Conservation (phyloP, 192 early-diverging fungal species). For the Coemansia sp. region DNA sequence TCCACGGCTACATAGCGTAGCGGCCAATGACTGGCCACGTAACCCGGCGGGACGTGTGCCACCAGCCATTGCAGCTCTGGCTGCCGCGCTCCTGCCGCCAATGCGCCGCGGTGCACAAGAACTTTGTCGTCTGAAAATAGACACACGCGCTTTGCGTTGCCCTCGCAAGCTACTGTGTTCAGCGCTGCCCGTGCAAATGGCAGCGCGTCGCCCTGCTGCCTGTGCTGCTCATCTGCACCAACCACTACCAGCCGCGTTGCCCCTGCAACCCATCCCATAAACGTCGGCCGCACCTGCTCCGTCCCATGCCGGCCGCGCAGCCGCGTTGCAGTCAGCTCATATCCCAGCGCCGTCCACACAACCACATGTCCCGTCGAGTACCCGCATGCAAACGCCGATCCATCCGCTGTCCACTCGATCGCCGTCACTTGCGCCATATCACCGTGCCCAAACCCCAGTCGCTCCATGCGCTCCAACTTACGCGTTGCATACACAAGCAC, state of each 20-base stretch:
- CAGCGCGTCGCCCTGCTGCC: slow-evolving; percentile 27
- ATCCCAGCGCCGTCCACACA: slow-evolving; percentile 31
- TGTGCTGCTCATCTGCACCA: slow-evolving; percentile 2
- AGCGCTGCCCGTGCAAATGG: slow-evolving; percentile 40
- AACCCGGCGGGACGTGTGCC: slow-evolving; percentile 33
- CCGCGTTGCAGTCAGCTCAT: slow-evolving; percentile 37
- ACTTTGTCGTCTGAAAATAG: slow-evolving; percentile 50
- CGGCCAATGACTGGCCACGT: slow-evolving; percentile 33
- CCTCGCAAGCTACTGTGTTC: slow-evolving; percentile 20
- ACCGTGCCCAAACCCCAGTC: slow-evolving; percentile 12
- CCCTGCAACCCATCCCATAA: slow-evolving; percentile 22
- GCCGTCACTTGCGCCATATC: slow-evolving; percentile 12
- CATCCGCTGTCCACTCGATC: slow-evolving; percentile 38
- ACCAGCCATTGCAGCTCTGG: slow-evolving; percentile 39
- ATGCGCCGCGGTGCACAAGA: slow-evolving; percentile 28
- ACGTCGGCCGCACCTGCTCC: slow-evolving; percentile 1
- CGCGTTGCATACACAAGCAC: slow-evolving; percentile 16
- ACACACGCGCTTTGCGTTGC: slow-evolving; percentile 38
- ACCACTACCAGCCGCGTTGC: slow-evolving; percentile 22
- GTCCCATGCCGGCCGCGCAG: slow-evolving; percentile 7
- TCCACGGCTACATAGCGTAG: slow-evolving; percentile 64
- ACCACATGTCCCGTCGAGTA: slow-evolving; percentile 42
- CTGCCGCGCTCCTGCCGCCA: slow-evolving; percentile 12
- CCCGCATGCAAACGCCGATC: slow-evolving; percentile 35
- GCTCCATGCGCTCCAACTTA: slow-evolving; percentile 6